Base-by-base conservation (phyloP, 495 filamentous ascomycete genomes). In the Hypomontagnella submonticulosa region DNA sequence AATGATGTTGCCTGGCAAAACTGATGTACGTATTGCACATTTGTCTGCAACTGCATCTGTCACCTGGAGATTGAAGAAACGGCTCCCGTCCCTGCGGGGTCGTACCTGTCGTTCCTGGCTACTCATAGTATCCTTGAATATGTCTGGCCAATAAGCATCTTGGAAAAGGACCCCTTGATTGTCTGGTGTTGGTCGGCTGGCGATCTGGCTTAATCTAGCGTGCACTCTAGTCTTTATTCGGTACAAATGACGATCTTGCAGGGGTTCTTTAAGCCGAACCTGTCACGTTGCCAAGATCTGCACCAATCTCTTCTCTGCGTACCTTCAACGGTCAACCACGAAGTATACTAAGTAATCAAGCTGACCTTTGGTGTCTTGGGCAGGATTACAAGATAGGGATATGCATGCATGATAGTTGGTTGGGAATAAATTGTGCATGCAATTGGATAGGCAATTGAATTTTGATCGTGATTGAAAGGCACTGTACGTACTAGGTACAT, bases 241-340 rank as follows among this genome's bases (percentile, higher is more conserved):
- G 66, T 52, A 63, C 50, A 44, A 69, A 69, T 63, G 66, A 63
- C 66, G 66, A 63, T 64, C 55, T 42, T 41, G 34, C 54, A 68
- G 54, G 65, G 59, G 32, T 57, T 44, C 23, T 34, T 30, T 7
- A 27, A 60, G 50, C 55, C 44, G 42, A 40, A 49, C 41, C 10
- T 43, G 49, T 60, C 42, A 12, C 27, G 32, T 44, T 46, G 58
- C 65, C 54, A 63, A 68, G 58, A 47, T 47, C 23, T 43, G 37
- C 33, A 51, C 19, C 20, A 44, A 33, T 36, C 10, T 37, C 36
- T 55, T 55, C 16, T 41, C 42, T 53, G 55, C 33, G 42, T 34
- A 27, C 23, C 23, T 27, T 27, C 6, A 27, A 27, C 23, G 23
- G 23, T 27, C 6, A 49, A 63, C 44, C n/a, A 19, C 1, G 43